phyloP scores from a whole-genome alignment of 805 yeast species.

The Teunomyces barrocoloradensis region DNA sequence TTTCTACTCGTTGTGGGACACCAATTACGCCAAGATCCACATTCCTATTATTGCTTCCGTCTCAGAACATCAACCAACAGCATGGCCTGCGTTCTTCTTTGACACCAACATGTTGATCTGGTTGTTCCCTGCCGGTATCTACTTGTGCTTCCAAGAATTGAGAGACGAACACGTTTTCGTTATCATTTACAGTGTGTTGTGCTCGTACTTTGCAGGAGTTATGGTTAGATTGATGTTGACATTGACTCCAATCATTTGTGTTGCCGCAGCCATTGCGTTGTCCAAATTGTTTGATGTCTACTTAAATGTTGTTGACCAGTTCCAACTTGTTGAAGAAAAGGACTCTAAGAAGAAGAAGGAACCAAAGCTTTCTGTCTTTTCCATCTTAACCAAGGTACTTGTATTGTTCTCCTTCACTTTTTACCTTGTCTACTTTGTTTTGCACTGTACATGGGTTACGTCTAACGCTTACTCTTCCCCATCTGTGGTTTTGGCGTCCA shows the following conservation, averaged over 20 bases:
- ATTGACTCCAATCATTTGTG: slow-evolving; percentile 94
- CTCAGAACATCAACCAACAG: slow-evolving; percentile 99
- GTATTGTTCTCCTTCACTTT: slow-evolving; percentile 68
- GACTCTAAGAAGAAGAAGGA: slow-evolving; percentile 10
- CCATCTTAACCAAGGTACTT: slow-evolving; percentile 52
- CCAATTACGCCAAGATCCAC: slow-evolving; percentile 94
- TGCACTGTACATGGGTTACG: slow-evolving; percentile 97
- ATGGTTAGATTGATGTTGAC: slow-evolving; percentile 98
- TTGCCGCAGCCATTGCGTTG: slow-evolving; percentile 83
- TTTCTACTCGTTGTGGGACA: slow-evolving; percentile 97
- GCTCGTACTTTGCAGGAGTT: slow-evolving; percentile 97
- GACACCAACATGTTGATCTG: slow-evolving; percentile 91
- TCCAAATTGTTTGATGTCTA: slow-evolving; percentile 83
- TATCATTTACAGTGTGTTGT: slow-evolving; percentile 87
- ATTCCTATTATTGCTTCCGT: slow-evolving; percentile 98
- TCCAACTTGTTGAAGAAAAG: slow-evolving; percentile 11
- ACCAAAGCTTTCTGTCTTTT: slow-evolving; percentile 24
- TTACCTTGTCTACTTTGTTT: slow-evolving; percentile 78
- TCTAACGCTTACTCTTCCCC: slow-evolving; percentile 96
- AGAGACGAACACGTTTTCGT: slow-evolving; percentile 91
- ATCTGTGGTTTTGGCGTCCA: slow-evolving; percentile 88
- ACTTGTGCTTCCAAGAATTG: slow-evolving; percentile 83
- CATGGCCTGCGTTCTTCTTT: slow-evolving; percentile 98
- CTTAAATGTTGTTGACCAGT: slow-evolving; percentile 55
- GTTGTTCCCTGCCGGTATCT: slow-evolving; percentile 98